These are phyloP conservation scores for Sparassis latifolia DNA, from an alignment of 1,284 basidiomycete genomes.

Conservation along the genomic window DNA sequence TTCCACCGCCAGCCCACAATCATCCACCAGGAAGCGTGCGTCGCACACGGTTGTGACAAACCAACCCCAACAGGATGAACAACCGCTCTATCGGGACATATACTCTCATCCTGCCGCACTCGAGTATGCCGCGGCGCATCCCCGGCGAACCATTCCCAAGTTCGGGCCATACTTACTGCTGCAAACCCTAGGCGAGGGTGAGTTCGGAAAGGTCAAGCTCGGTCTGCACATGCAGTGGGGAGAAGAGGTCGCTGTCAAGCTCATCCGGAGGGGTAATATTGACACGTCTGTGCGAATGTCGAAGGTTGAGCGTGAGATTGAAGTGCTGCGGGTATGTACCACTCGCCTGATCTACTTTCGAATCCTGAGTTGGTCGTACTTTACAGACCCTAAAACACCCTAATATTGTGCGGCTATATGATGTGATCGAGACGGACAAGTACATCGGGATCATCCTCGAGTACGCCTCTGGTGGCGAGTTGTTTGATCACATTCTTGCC, in stretches of 20 bases:
- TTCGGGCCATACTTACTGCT: constrained; percentile 94
- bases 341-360: constrained; percentile 9
- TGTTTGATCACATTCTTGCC: constrained; percentile 98
- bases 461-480: constrained; percentile 96
- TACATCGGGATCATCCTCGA: constrained; percentile 99
- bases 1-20: constrained; percentile 26
- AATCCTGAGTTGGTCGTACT: constrained; percentile 8
- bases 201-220: constrained; percentile 99
- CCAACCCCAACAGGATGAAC: constrained; percentile 36
- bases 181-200: constrained; percentile 95
- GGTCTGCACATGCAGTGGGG: constrained; percentile 93
- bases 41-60: constrained; percentile 47
- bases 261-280: constrained; percentile 91
- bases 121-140: constrained; percentile 81
- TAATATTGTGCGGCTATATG: constrained; percentile 97
- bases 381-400: constrained; percentile 90
- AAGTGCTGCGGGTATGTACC: constrained; percentile 81
- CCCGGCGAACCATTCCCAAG: constrained; percentile 80
- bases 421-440: constrained; percentile 99
- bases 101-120: constrained; percentile 83
- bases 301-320: constrained; percentile 97
- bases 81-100: constrained; percentile 58
- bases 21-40: constrained; percentile 41
- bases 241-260: constrained; percentile 98
- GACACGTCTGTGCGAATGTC: constrained; percentile 84